Conservation (phyloP, 129 eudicot species). For the Helichrysum umbraculigerum region DNA sequence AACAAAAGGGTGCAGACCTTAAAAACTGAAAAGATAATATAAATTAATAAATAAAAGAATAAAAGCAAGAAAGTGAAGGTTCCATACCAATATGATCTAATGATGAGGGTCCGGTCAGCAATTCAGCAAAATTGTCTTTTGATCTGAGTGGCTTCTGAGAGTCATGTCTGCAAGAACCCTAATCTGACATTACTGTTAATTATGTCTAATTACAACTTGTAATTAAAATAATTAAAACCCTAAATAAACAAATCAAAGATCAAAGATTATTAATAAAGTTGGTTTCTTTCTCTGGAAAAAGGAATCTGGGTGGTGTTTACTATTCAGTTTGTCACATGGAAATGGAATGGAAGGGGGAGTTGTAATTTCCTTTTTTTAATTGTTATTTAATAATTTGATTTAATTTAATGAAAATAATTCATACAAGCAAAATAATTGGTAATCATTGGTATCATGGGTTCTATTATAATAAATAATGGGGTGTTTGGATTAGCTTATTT, state of each 20-base stretch:
- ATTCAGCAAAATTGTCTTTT: slow-evolving; percentile 28
- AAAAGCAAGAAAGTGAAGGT: slow-evolving; percentile 40
- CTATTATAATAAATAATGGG: slow-evolving; percentile 24
- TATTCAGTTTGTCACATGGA: slow-evolving; percentile 32
- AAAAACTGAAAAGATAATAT: slow-evolving; percentile 14
- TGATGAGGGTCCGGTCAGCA: slow-evolving; percentile 16
- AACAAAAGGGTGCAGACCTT: slow-evolving; percentile 5
- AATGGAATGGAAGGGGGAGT: slow-evolving; percentile 30
- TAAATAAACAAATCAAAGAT: slow-evolving; percentile 3
- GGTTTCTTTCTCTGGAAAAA: slow-evolving; percentile 20
- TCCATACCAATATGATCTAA: slow-evolving; percentile 33
- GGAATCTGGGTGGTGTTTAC: slow-evolving; percentile 36
- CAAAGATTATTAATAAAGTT: background rate
- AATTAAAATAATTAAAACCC: slow-evolving; percentile 14
- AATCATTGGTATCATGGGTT: slow-evolving; percentile 42
- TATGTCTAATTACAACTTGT: slow-evolving; percentile 31
- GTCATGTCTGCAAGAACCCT: slow-evolving; percentile 36
- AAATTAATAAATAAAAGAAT: slow-evolving; percentile 14
- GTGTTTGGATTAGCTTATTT: too few species aligned
- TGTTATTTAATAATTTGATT: too few species aligned
- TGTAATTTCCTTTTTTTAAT: background rate
- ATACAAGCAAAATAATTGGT: slow-evolving; percentile 32
- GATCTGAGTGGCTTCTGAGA: slow-evolving; percentile 29
- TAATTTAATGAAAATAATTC: slow-evolving; percentile 9
- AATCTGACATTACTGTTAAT: slow-evolving; percentile 39